Evolutionary conservation across 768 basidiomycete genomes (phyloP).

Genomic region (Auricularia sp.): DNA sequence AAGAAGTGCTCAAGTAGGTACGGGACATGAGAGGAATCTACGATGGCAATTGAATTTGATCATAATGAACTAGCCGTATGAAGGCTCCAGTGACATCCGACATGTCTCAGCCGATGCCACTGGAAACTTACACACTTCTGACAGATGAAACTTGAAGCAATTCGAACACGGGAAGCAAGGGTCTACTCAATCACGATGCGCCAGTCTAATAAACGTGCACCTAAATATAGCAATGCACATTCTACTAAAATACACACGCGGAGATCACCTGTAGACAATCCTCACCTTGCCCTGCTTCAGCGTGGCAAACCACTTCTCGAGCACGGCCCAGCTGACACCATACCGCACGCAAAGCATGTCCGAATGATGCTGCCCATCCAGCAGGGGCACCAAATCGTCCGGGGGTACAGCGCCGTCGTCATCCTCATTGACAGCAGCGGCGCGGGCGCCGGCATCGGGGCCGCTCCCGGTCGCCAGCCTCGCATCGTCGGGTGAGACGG

Average conservation of each 20-base stretch:
- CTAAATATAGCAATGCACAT: too few species aligned
- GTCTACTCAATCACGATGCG: too few species aligned
- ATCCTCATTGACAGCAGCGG: slow-evolving; percentile 6
- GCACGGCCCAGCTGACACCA: slow-evolving; percentile 70
- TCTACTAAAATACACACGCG: not conserved
- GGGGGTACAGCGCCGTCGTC: slow-evolving; percentile 32
- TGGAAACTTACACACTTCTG: too few species aligned
- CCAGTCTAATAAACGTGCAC: too few species aligned
- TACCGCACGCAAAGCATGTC: slow-evolving; percentile 83
- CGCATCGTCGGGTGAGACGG: slow-evolving; percentile 25
- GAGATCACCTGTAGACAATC: not conserved
- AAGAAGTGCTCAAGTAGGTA: too few species aligned
- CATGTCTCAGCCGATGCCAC: too few species aligned
- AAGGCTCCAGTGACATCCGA: too few species aligned
- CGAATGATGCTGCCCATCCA: slow-evolving; percentile 87
- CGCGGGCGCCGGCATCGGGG: slow-evolving; percentile 14
- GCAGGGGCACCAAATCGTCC: slow-evolving; percentile 44
- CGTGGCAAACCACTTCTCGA: slow-evolving; percentile 60
- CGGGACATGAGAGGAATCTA: too few species aligned
- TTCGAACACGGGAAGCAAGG: too few species aligned
- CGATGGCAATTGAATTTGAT: too few species aligned
- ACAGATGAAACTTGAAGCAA: too few species aligned
- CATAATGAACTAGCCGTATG: too few species aligned
- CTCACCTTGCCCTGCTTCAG: slow-evolving; percentile 35
- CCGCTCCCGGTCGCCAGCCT: slow-evolving; percentile 42